A percentile compares a stretch with the other conserved stretches of the same genome.
Evolutionary conservation across 768 basidiomycete species (phyloP).

Genomic region (Trametopsis cervina): DNA sequence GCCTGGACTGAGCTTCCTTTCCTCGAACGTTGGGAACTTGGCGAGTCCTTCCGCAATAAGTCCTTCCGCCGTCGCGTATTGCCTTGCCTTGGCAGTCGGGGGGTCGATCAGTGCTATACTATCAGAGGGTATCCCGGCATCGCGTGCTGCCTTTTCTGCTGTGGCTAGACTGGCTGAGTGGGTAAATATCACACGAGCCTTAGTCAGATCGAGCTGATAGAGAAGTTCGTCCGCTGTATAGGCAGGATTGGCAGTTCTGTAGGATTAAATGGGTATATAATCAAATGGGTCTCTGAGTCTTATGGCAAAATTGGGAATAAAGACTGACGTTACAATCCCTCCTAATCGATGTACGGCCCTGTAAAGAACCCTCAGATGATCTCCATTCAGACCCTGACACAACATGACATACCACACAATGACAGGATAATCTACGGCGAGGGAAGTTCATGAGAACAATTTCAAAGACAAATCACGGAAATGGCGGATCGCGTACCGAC

Average conservation of each 20-base stretch:
- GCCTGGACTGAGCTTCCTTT: conserved; percentile 44
- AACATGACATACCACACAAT: conserved; percentile 18
- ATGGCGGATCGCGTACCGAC: conserved; percentile 11
- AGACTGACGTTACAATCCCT: conserved; percentile 46
- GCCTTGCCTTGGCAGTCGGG: conserved; percentile 3
- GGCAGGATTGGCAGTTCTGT: conserved; percentile 25
- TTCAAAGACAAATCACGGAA: background rate
- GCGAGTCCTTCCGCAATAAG: conserved; percentile 44
- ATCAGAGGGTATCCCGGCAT: conserved; percentile 15
- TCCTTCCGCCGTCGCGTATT: conserved; percentile 34
- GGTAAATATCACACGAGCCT: conserved; percentile 20
- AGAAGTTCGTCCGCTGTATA: conserved; percentile 26
- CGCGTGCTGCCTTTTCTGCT: conserved; percentile 19
- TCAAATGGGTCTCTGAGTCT: background rate
- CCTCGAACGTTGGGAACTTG: conserved; percentile 34
- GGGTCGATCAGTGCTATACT: conserved; percentile 21
- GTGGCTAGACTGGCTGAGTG: conserved; percentile 18
- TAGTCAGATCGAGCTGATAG: conserved; percentile 24
- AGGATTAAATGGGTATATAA: too few relatives aligned
- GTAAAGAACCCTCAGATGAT: background rate
- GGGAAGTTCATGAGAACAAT: too few relatives aligned
- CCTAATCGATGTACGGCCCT: conserved; percentile 51
- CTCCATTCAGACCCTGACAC: background rate
- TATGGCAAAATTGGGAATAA: background rate
- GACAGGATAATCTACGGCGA: conserved; percentile 17